Evolutionary conservation across 2,329 filamentous ascomycete species (phyloP), one percentile per base, ranked within the genome.

Genomic region (Xylaria sp.): DNA sequence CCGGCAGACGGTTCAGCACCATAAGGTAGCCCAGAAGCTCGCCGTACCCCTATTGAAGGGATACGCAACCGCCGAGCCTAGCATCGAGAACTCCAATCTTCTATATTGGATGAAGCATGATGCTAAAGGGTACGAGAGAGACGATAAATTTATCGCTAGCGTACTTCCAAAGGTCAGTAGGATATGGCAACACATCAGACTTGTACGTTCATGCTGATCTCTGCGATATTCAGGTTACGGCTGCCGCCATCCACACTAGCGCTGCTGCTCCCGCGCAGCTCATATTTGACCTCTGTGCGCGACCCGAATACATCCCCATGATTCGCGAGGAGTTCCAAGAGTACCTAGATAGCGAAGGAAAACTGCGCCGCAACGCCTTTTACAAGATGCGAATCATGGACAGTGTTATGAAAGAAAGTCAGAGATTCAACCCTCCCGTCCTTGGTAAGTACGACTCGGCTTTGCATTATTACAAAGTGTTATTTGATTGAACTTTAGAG

Each of bases 381-480:
- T 51, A 27, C 48, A 27, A 47, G 21, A 63, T 81, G 37, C 68
- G 70, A 37, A 77, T 77, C 47, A 67, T 81, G 8, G 80, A 81
- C 47, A 78, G 75, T 60, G 77, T 80, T 60, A 63, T 82, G 47
- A 81, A 80, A 66, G 80, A 82, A 67, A 78, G 75, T 47, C 75
- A 78, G 58, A 68, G 80, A 9, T 51, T 78, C 4, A 75, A 69
- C 13, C 78, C 79, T 13, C 25, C 21, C 0, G 48, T 51, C 12
- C 21, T 29, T 27, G 48, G 23, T 51, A 51, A 51, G 21, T 10
- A 51, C 16, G 12, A 29, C 12, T 13, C 3, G 8, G 10, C 9
- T 27, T 51, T 27, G 48, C 12, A 3, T 27, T 16, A 51, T 16
- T 9, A 27, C 4, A 9, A 23, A 21, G 23, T 6, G 9, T 25